Evolutionary conservation across 192 early-diverging fungal genomes (phyloP), one percentile per base, ranked within the genome.

Genomic region (Funneliformis geosporum): DNA sequence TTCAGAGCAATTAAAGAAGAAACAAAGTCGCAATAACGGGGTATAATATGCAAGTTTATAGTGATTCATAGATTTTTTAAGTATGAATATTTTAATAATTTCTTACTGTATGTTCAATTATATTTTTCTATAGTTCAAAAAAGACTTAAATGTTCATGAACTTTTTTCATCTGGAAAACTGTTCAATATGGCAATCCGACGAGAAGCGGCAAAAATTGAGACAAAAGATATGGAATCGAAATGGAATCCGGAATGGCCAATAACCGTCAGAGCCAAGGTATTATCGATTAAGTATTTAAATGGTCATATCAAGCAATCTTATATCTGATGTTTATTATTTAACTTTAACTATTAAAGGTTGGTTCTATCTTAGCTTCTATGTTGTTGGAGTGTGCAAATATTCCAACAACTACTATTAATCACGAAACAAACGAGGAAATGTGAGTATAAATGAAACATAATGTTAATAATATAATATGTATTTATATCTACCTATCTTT

Each of bases 181-280:
- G 66, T 95, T 96, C 81, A 91, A 95, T 74, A 91, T 92, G 88
- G 88, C 93, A 0, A 82, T 97, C 47, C 89, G 96, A 8, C 88
- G 91, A 46, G 90, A 89, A 8, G 85, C 93, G 79, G 85, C 87
- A 43, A 86, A 92, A 75, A 79, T 92, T 40, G 85, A 89, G 8
- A 75, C 84, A 44, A 84, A 88, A 42, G 85, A 90, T 76, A 68
- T 81, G 66, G 80, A 77, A 28, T 82, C 79, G 40, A 84, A 87
- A 18, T 94, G 95, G 93, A 84, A 88, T 5, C 92, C 92, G 25
- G 75, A 86, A 16, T 96, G 94, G 93, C 89, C 90, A 21, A 75
- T 88, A 14, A 79, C 83, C 18, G 85, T 85, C 0, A 86, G 86
- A 67, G 90, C 88, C 33, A 85, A 91, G 74, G 85, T 95, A 18